These are phyloP conservation scores for Mercurialis annua DNA, from an alignment of 345 rosid genomes.

Conservation along the genomic window DNA sequence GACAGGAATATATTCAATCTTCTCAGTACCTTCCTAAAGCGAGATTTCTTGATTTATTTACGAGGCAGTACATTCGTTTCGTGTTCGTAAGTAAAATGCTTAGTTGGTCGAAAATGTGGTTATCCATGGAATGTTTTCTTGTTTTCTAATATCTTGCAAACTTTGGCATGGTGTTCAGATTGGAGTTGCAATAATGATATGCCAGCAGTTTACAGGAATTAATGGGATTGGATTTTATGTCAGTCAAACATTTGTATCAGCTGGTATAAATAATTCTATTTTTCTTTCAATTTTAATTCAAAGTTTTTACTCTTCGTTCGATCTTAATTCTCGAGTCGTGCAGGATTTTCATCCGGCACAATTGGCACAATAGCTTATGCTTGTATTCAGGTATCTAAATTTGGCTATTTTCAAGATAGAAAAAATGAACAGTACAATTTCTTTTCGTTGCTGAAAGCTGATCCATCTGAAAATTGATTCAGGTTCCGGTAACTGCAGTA, in stretches of 20 bases:
- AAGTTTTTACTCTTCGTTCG: not conserved
- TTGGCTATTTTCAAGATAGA: not conserved
- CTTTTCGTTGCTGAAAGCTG: not conserved
- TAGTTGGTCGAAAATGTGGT: not conserved
- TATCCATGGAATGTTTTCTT: not conserved
- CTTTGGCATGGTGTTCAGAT: constrained; percentile 41
- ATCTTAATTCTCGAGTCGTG: constrained; percentile 5
- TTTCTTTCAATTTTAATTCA: not conserved
- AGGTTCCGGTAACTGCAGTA: constrained; percentile 74
- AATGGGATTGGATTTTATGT: constrained; percentile 84
- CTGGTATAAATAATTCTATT: constrained; percentile 45
- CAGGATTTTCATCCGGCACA: constrained; percentile 75
- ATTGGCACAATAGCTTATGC: constrained; percentile 80
- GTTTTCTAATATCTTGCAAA: constrained; percentile 4
- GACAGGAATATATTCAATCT: constrained; percentile 46
- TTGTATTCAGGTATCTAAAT: constrained; percentile 56
- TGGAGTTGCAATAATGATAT: constrained; percentile 80
- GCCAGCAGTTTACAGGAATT: constrained; percentile 82
- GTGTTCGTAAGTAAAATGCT: constrained; percentile 51
- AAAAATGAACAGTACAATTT: not conserved
- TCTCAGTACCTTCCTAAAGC: constrained; percentile 67
- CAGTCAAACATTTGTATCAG: constrained; percentile 78
- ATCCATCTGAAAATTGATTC: constrained; percentile 11
- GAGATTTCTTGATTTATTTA: constrained; percentile 53
- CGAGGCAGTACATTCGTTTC: constrained; percentile 55